Base-by-base conservation (phyloP, 202 grass and related monocot genomes). In the Alloteropsis angusta region DNA sequence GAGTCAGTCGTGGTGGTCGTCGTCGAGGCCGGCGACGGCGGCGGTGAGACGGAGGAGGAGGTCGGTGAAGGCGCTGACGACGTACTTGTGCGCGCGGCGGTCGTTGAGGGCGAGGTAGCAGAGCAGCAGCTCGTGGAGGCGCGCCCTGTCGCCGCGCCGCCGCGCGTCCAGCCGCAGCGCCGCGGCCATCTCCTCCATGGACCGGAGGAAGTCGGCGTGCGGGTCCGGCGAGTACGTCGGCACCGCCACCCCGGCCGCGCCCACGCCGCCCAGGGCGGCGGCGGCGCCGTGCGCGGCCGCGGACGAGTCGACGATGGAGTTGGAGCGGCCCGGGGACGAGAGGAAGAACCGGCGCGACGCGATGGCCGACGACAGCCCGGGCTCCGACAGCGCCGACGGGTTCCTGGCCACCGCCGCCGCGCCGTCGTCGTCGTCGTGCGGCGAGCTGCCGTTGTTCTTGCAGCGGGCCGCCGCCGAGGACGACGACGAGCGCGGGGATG, bases 71-170 rank as follows among this genome's bases (percentile, higher is more conserved):
- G 95, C 95, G 82, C 92, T 91, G 47, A 92, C 79, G 87, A 98
- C 73, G 81, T 93, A 98, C 77, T 90, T 88, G 82, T 98, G 92
- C 36, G 95, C 71, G 44, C 87, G 74, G 82, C 86, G 83, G 73
- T 85, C 83, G 83, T 98, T 98, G 83, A 98, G 88, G 15, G 91
- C 89, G 43, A 98, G 95, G 89, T 98, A 98, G 81, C 95, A 98
- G 71, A 98, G 92, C 2, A 95, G 81, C 5, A 98, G 91, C 87
- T 97, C 95, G 68, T 94, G 91, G 69, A 97, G 89, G n/a, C 87
- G 83, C 34, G 85, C 85, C 79, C 88, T 65, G 85, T 93, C 88
- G 71, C 80, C 45, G 37, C 76, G 75, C 41, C 75, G 67, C 39
- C 79, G 73, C 65, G 85, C 85, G 85, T 97, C 87, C 26, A 94